Evolutionary conservation across 495 filamentous ascomycete species (phyloP).

Genomic region (Neurospora africana): DNA sequence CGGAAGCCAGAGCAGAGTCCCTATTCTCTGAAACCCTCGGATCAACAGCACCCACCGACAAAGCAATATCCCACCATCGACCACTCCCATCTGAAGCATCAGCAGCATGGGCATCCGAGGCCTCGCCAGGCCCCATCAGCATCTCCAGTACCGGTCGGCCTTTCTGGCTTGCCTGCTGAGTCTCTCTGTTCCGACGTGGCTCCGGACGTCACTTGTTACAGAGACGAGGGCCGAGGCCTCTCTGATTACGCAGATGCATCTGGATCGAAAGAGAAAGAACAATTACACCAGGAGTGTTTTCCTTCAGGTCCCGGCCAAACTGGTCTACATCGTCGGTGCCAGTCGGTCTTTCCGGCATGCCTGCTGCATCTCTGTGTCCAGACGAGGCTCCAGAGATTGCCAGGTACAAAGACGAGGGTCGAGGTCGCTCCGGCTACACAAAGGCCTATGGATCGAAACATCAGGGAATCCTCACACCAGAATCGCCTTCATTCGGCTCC

Average conservation of each 20-base stretch:
- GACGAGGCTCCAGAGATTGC: neutral
- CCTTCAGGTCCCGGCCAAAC: too few relatives aligned
- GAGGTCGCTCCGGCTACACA: neutral
- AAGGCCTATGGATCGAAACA: neutral
- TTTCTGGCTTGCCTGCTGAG: neutral
- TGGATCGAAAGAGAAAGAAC: too few relatives aligned
- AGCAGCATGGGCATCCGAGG: neutral
- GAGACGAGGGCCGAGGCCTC: too few relatives aligned
- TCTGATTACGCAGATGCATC: too few relatives aligned
- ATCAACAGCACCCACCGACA: neutral
- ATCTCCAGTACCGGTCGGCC: neutral
- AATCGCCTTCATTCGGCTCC: neutral
- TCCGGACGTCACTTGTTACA: too few relatives aligned
- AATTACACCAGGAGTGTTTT: too few relatives aligned
- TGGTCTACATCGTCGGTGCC: too few relatives aligned
- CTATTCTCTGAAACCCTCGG: neutral
- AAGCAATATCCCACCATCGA: fast-evolving
- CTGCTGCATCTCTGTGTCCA: neutral
- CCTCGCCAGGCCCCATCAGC: neutral
- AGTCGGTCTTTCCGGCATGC: neutral
- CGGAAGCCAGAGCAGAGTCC: neutral
- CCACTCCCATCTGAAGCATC: neutral
- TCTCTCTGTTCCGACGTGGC: neutral
- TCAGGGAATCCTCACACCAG: neutral
- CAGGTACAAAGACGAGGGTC: neutral